Conservation (phyloP, 2,329 filamentous ascomycete species). For the Aspergillus pseudoglaucus region DNA sequence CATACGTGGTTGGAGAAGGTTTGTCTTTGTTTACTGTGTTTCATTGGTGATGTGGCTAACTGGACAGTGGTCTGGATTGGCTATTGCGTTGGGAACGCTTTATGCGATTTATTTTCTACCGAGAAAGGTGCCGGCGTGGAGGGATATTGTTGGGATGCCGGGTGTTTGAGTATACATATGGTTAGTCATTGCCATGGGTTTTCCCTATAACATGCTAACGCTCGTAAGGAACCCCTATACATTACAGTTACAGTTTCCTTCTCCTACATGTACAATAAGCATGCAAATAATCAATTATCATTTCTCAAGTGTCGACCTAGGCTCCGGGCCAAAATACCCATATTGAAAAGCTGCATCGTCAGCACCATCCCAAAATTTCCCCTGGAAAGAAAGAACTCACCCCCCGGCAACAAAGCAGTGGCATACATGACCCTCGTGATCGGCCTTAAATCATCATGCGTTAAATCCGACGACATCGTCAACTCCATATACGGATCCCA, state of each 20-base stretch:
- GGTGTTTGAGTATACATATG: conserved; percentile 22
- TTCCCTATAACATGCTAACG: not conserved
- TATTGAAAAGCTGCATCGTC: conserved; percentile 25
- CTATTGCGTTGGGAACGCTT: conserved; percentile 43
- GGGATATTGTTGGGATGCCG: conserved; percentile 41
- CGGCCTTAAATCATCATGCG: conserved; percentile 43
- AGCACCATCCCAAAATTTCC: not conserved
- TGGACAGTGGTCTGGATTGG: conserved; percentile 43
- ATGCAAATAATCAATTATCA: not conserved
- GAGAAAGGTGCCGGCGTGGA: conserved; percentile 37
- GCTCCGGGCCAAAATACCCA: conserved; percentile 31
- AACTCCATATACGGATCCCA: conserved; percentile 37
- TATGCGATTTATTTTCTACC: conserved; percentile 49
- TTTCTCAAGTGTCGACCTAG: conserved; percentile 3
- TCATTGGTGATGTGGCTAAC: conserved; percentile 5
- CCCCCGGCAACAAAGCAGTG: conserved; percentile 49
- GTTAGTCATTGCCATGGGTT: not conserved
- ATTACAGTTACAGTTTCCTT: too few species aligned
- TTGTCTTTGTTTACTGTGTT: conserved; percentile 6
- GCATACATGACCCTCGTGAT: conserved; percentile 55
- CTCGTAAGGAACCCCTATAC: too few species aligned
- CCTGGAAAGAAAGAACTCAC: conserved; percentile 33
- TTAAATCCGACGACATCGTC: conserved; percentile 22
- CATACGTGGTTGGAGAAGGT: conserved; percentile 98
- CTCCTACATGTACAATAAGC: too few species aligned